A percentile compares a stretch with the other conserved stretches of the same genome.
Conservation (phyloP, 2,329 filamentous ascomycete genomes). For the Chaetomiaceae sp. region DNA sequence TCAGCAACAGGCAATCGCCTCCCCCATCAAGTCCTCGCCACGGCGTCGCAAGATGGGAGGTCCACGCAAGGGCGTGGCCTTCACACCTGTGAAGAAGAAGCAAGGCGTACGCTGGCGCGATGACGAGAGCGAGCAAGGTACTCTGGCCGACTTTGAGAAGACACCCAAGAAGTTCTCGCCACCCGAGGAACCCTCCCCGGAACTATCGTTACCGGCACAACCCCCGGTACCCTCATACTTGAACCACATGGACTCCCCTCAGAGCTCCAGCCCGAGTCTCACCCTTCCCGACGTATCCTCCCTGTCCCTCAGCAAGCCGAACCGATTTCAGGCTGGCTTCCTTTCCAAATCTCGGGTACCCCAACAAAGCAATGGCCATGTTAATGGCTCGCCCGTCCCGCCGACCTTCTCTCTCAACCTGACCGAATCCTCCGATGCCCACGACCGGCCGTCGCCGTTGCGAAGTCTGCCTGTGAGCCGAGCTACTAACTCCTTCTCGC, state of each 20-base stretch:
- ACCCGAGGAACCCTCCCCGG: slow-evolving; percentile 49
- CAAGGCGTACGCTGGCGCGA: slow-evolving; percentile 83
- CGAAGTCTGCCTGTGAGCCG: slow-evolving; percentile 47
- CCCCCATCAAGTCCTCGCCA: slow-evolving; percentile 74
- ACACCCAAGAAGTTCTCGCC: slow-evolving; percentile 70
- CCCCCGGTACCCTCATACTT: slow-evolving; percentile 49
- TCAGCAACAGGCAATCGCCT: slow-evolving; percentile 42
- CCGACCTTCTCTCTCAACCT: neutral
- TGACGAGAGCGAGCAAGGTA: slow-evolving; percentile 76
- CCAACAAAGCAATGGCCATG: slow-evolving; percentile 33
- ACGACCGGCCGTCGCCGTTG: slow-evolving; percentile 44
- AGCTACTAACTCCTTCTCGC: slow-evolving; percentile 46
- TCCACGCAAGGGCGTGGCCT: slow-evolving; percentile 65
- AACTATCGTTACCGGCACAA: slow-evolving; percentile 40
- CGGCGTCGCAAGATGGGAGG: slow-evolving; percentile 66
- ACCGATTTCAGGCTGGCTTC: slow-evolving; percentile 85
- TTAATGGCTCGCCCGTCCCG: slow-evolving; percentile 28
- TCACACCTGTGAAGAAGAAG: slow-evolving; percentile 77
- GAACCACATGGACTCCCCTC: slow-evolving; percentile 44
- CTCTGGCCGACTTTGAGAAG: slow-evolving; percentile 84
- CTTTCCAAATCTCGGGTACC: slow-evolving; percentile 54
- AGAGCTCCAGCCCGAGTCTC: slow-evolving; percentile 52
- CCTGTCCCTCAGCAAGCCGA: slow-evolving; percentile 49
- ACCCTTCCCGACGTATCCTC: slow-evolving; percentile 45
- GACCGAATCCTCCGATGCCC: slow-evolving; percentile 47